Evolutionary conservation across 495 filamentous ascomycete species (phyloP), one percentile per base, ranked within the genome.

Genomic region (Trichoderma asperelloides): DNA sequence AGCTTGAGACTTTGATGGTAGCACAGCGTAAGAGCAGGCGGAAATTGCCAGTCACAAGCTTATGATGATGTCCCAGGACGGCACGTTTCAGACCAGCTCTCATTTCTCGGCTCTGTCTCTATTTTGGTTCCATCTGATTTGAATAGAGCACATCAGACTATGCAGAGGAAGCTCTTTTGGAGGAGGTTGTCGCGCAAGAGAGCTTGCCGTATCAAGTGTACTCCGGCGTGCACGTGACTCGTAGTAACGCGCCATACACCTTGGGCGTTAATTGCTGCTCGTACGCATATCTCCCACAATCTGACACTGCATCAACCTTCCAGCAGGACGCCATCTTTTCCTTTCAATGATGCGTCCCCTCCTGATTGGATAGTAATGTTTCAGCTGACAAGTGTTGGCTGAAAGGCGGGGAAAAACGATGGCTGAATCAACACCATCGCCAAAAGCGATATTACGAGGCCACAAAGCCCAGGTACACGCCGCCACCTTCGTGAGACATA

Each of bases 391-490:
- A 60, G 55, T 21, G 25, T 7, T 60, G 27, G 55, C 55, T 60
- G 25, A 60, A 60, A 60, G 55, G 55, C 55, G 13, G 27, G 55
- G 33, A 13, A 64, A 40, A 25, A 41, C 1, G 39, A 77, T 77
- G 73, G 69, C 72, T 30, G 65, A 69, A 37, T 86, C 87, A 65
- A 39, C 25, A 39, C 84, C 89, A 37, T 89, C 91, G 70, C 93
- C 93, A 63, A 82, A 85, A 64, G 94, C 95, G 73, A 87, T 98
- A 63, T 85, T 98, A 40, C 89, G 95, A 70, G 95, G 95, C 65
- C 95, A 98, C 78, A 81, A 84, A 37, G 79, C 90, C 2, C 88
- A 91, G 66, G 89, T 98, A 65, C 93, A 98, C 74, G 84, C 86
- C 18, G 78, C 95, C 30, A 76, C 85, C 65, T 91, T 98, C 74